Evolutionary conservation across 2,329 filamentous ascomycete genomes (phyloP).

Genomic region (Botrytis byssoidea): DNA sequence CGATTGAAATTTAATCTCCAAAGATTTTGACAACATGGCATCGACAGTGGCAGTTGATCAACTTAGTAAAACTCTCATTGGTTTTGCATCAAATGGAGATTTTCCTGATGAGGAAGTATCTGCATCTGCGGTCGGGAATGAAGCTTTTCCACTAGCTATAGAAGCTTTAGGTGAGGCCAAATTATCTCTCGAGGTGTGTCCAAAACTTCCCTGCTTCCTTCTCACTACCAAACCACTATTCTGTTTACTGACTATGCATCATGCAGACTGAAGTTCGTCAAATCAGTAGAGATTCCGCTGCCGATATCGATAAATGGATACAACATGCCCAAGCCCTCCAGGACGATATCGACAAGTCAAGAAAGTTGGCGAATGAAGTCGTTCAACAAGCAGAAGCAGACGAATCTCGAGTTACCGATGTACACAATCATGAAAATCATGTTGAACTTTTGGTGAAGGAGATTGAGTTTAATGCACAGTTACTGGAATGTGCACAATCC

Average conservation of each 20-base stretch:
- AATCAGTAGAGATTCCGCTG: constrained; percentile 73
- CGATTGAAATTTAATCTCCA: not conserved
- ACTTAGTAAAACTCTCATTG: constrained; percentile 60
- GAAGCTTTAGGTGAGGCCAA: constrained; percentile 45
- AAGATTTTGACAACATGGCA: constrained; percentile 30
- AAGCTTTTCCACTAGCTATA: constrained; percentile 45
- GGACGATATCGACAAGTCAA: constrained; percentile 78
- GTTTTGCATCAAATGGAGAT: constrained; percentile 53
- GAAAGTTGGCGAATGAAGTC: constrained; percentile 77
- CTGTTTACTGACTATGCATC: constrained; percentile 17
- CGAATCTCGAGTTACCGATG: constrained; percentile 43
- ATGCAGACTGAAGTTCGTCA: constrained; percentile 60
- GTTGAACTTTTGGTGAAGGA: constrained; percentile 58
- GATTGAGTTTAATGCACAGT: constrained; percentile 57
- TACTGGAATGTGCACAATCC: constrained; percentile 50
- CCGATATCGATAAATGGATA: constrained; percentile 84
- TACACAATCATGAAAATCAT: constrained; percentile 51
- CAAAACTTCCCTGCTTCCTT: not conserved
- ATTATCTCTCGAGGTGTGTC: constrained; percentile 46
- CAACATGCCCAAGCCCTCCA: constrained; percentile 79
- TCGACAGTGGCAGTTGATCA: constrained; percentile 23
- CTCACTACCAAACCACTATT: not conserved
- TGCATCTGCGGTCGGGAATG: constrained; percentile 29
- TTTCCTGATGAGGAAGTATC: constrained; percentile 50
- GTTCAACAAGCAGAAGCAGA: constrained; percentile 71